Conservation (phyloP, 352 stramenopile genomes). For the Discostella stelligera region DNA sequence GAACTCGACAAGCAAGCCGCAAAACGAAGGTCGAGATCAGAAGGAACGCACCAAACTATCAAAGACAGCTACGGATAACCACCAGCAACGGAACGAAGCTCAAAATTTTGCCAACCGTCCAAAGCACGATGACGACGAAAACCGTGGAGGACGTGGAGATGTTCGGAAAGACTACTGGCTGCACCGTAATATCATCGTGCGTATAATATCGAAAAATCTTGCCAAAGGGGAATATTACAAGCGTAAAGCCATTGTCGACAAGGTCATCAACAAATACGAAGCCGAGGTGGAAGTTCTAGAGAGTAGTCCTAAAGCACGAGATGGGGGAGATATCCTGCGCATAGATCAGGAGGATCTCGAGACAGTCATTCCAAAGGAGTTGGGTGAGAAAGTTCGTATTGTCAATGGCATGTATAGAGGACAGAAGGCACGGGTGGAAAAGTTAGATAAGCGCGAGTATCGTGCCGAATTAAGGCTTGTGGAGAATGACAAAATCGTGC, state of each 20-base stretch:
- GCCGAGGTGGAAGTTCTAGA: conserved; percentile 73
- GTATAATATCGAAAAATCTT: conserved; percentile 91
- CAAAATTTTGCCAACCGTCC: conserved; percentile 24
- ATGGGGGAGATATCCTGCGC: conserved; percentile 68
- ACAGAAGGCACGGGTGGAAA: conserved; percentile 57
- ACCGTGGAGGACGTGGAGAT: conserved; percentile 19
- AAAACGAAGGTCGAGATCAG: conserved; percentile 1
- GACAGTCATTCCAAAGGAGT: conserved; percentile 79
- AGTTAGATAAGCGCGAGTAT: conserved; percentile 67
- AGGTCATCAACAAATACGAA: conserved; percentile 69
- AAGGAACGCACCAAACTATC: conserved; percentile 5
- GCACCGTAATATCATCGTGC: conserved; percentile 88
- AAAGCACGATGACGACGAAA: conserved; percentile 18
- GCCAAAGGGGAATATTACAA: conserved; percentile 85
- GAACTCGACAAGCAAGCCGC: no score
- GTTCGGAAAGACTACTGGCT: conserved; percentile 89
- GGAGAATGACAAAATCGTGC: conserved; percentile 51
- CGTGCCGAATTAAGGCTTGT: conserved; percentile 43
- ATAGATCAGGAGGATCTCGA: conserved; percentile 83
- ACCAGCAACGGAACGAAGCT: conserved; percentile 7
- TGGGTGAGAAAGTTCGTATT: conserved; percentile 70
- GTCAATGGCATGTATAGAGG: conserved; percentile 75
- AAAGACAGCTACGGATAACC: conserved; percentile 18
- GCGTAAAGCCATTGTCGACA: conserved; percentile 77
- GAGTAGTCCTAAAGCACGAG: conserved; percentile 20